phyloP scores from a whole-genome alignment of 2,329 filamentous ascomycete genomes.

The Orbilia ellipsospora region DNA sequence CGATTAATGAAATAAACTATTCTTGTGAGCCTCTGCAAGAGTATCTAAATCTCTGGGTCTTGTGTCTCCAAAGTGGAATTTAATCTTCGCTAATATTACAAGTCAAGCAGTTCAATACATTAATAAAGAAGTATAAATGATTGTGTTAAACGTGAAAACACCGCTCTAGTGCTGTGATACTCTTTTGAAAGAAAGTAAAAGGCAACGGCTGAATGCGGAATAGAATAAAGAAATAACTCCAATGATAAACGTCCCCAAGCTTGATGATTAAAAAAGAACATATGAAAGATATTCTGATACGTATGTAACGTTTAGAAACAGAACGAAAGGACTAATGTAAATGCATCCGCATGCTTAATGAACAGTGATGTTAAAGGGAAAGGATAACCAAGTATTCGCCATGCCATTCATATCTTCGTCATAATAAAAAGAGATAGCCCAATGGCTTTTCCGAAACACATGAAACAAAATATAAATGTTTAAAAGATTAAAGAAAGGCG shows the following conservation, averaged over 20 bases:
- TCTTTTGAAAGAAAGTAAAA: no score
- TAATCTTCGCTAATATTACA: conserved; percentile 10
- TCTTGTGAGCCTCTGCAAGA: no score
- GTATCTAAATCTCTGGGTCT: no score
- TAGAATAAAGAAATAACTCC: no score
- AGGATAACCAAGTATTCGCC: neutral
- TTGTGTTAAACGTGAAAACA: neutral
- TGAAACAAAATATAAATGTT: neutral
- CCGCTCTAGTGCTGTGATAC: no score
- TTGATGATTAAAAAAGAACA: no score
- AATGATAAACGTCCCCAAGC: no score
- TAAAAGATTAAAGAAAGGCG: neutral
- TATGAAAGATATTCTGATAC: no score
- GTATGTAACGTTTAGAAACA: no score
- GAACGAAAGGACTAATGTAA: neutral
- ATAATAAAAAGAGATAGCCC: no score
- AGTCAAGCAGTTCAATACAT: neutral
- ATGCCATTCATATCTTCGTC: conserved; percentile 6
- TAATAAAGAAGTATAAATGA: conserved; percentile 8
- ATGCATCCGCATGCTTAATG: neutral
- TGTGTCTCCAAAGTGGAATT: neutral
- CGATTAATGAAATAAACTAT: no score
- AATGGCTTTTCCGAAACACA: neutral
- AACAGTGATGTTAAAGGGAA: neutral
- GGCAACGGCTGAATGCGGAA: no score